Evolutionary conservation across 331 rosid genomes (phyloP), one percentile per base, ranked within the genome.

Genomic region (Pyracantha coccinea): DNA sequence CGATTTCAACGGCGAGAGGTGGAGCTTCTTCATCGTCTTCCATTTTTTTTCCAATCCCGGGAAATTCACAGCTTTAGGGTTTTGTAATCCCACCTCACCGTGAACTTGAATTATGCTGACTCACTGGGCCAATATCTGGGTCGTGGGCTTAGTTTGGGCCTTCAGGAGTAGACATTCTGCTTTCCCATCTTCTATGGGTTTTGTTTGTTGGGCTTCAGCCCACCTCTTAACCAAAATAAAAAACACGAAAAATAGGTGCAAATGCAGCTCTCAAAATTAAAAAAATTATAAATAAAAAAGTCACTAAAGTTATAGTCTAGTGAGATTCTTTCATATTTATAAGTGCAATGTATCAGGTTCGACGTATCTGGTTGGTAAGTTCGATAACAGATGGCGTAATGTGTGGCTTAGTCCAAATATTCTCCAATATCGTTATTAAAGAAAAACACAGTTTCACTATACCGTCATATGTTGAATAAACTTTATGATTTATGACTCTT

Each of bases 1-100:
- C 81, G 76, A 91, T 88, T 84, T 87, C 82, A 71, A 94, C 86
- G 1, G 98, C 96, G 25, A 91, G 91, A 41, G 97, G 99, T 7
- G 96, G 89, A 25, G 75, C 80, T 66, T 90, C 96, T 80, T 87
- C 96, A 4, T 89, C 96, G 80, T 90, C 92, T 67, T 84, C 92
- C 93, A 88, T 90, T 44, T 59, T 85, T 44, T 58, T 75, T 5
- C 72, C 32, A 6, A 64, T 31, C 24, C 21, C 45, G 15, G 15
- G n/a, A 31, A 31, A 8, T n/a, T 29, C 28, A 29, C 16, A 11
- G 25, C 15, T 64, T 64, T 64, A 19, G 68, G 68, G 21, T 19
- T 41, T 41, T 41, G 15, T 41, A 11, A 41, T 15, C 57, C 62
- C 27, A 1, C 61, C 62, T 21, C 7, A 57, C 13, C 21, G 9